Conservation (phyloP, 257 asterid genomes). For the Solanum rostratum region DNA sequence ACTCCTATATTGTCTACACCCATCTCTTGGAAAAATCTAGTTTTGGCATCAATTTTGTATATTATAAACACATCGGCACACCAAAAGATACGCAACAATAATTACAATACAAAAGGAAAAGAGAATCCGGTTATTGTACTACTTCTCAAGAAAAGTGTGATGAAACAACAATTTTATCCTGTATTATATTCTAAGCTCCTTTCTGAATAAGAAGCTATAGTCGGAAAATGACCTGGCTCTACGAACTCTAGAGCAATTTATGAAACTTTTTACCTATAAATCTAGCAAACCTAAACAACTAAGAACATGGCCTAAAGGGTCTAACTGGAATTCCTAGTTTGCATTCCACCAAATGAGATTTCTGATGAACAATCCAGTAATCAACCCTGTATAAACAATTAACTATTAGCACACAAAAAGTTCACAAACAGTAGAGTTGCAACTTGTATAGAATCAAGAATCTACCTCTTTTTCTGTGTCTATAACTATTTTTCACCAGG, state of each 20-base stretch:
- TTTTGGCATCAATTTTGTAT: background rate
- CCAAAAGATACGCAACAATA: background rate
- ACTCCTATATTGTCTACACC: background rate
- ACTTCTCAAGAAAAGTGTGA: background rate
- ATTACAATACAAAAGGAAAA: background rate
- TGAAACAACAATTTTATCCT: background rate
- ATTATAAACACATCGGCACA: background rate
- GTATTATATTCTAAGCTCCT: background rate
- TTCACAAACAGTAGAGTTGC: background rate
- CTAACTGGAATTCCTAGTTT: background rate
- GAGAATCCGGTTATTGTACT: background rate
- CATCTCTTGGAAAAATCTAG: background rate
- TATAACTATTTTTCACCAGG: slow-evolving; percentile 37
- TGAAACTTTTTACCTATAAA: background rate
- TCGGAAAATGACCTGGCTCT: background rate
- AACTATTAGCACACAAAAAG: background rate
- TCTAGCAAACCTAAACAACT: background rate
- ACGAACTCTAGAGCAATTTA: background rate
- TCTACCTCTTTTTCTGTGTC: slow-evolving; percentile 9
- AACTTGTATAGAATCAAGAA: background rate
- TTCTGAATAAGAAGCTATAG: background rate
- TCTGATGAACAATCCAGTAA: background rate
- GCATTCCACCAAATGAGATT: background rate
- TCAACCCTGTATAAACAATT: background rate
- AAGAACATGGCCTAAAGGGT: background rate